phyloP scores from a whole-genome alignment of 352 stramenopile genomes.

The Detonula confervacea region DNA sequence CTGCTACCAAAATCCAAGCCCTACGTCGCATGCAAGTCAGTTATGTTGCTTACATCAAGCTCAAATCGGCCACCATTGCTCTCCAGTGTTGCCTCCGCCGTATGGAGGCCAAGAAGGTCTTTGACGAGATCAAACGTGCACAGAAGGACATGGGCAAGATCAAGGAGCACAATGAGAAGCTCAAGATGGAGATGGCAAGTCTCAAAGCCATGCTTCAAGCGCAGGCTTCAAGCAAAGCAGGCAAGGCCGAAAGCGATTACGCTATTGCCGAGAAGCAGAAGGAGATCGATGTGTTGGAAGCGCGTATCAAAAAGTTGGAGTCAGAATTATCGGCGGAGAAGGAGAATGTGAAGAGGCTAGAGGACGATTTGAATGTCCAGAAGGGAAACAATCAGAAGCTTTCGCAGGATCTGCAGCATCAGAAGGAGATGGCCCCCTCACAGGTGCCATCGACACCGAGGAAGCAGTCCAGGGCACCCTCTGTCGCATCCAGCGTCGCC shows the following conservation, averaged over 20 bases:
- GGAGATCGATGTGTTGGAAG: slow-evolving; percentile 78
- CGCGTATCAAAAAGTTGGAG: slow-evolving; percentile 76
- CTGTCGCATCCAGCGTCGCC: no score
- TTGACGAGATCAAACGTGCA: slow-evolving; percentile 74
- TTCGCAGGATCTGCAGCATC: slow-evolving; percentile 44
- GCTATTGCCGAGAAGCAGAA: slow-evolving; percentile 76
- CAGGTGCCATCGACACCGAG: slow-evolving; percentile 11
- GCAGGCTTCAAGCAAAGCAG: slow-evolving; percentile 73
- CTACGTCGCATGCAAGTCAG: slow-evolving; percentile 57
- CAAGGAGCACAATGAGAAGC: slow-evolving; percentile 83
- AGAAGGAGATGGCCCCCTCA: slow-evolving; percentile 47
- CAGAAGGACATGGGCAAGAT: slow-evolving; percentile 86
- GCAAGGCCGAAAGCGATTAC: slow-evolving; percentile 64
- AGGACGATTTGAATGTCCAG: slow-evolving; percentile 65
- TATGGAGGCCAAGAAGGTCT: slow-evolving; percentile 61
- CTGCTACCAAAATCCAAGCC: slow-evolving; percentile 71
- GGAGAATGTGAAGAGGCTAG: slow-evolving; percentile 73
- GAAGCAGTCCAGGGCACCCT: slow-evolving; percentile 23
- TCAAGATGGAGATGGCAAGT: slow-evolving; percentile 86
- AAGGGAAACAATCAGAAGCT: slow-evolving; percentile 54
- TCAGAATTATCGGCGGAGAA: slow-evolving; percentile 74
- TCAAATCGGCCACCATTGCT: slow-evolving; percentile 81
- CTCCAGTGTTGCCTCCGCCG: slow-evolving; percentile 77
- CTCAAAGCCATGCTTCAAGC: slow-evolving; percentile 84
- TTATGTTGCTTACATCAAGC: slow-evolving; percentile 58